A percentile compares a stretch with the other conserved stretches of the same genome.
Conservation (phyloP, 139 green algal genomes). For the Bryopsis sp. region DNA sequence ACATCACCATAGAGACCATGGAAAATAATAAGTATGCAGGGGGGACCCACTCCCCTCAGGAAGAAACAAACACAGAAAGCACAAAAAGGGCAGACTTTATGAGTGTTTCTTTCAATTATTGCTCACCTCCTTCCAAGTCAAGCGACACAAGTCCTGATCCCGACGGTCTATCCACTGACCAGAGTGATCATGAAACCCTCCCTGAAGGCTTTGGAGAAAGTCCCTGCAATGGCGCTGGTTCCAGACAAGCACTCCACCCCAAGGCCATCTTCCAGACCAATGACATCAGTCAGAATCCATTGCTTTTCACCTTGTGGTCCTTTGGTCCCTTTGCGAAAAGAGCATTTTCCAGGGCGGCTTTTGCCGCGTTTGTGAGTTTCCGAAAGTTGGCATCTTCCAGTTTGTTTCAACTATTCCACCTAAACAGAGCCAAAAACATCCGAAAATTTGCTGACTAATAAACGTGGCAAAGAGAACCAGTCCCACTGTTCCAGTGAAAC, state of each 20-base stretch:
- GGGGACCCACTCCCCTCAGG: too few species aligned
- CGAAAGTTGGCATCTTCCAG: slow-evolving; percentile 73
- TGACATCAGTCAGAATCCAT: slow-evolving; percentile 72
- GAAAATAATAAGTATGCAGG: too few species aligned
- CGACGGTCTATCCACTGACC: slow-evolving; percentile 85
- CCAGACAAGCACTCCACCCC: slow-evolving; percentile 96
- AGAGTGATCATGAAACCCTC: slow-evolving; percentile 92
- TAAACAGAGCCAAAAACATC: slow-evolving; percentile 18
- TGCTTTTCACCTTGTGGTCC: slow-evolving; percentile 25
- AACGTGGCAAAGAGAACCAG: too few species aligned
- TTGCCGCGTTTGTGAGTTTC: slow-evolving; percentile 16
- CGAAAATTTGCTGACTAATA: too few species aligned
- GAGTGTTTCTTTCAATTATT: too few species aligned
- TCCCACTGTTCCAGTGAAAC: too few species aligned
- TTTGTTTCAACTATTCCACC: slow-evolving; percentile 72
- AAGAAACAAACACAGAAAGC: too few species aligned
- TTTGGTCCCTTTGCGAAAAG: neutral
- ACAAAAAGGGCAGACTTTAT: too few species aligned
- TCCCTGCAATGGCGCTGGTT: slow-evolving; percentile 81
- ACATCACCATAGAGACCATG: too few species aligned
- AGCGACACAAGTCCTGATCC: slow-evolving; percentile 96
- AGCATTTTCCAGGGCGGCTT: neutral
- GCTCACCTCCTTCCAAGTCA: slow-evolving; percentile 69
- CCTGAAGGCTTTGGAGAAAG: slow-evolving; percentile 58
- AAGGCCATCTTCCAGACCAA: slow-evolving; percentile 91